Evolutionary conservation across 495 filamentous ascomycete species (phyloP), one percentile per base, ranked within the genome.

Genomic region (Cenococcum geophilum): DNA sequence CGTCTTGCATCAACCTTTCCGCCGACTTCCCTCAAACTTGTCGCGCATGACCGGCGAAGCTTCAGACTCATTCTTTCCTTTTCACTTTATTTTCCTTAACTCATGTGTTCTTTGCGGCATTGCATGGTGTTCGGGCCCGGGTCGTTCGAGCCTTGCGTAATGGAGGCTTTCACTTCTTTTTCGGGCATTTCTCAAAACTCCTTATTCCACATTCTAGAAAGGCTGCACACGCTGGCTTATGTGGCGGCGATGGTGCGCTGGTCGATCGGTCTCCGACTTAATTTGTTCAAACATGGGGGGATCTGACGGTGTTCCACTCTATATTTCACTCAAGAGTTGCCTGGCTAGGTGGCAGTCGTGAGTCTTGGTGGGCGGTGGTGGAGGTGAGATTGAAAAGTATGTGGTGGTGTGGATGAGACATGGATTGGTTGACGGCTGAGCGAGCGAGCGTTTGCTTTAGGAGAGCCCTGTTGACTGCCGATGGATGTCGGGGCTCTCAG

Each of bases 61-160:
- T 52, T 32, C 6, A 27, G 49, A 23, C 25, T 52, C 23, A 20
- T 16, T 25, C 25, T 32, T 52, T 27, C 25, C 49, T 27, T n/a
- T 27, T 32, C 25, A 12, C 18, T 9, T 52, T 16, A 10, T 10
- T 23, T 32, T 52, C 23, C n/a, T 9, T 14, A 49, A 12, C 5
- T 18, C 18, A 14, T 22, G 45, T 49, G 45, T 16, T 55, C 50
- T 42, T 59, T 67, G 63, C 67, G 64, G 67, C 67, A 69, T 69
- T 66, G 67, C 67, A 69, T 69, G 66, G 67, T 61, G 64, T 69
- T 50, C 27, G 10, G 45, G 49, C 11, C 21, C 25, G 49, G 49
- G 49, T 52, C 18, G 49, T 32, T 32, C 14, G 22, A 32, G 21
- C 23, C 49, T 60, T 47, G 45, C 6, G 45, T 45, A 43, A 18